Percentiles rank a stretch among this genome's conserved stretches.
Evolutionary conservation across 768 basidiomycete genomes (phyloP).

Genomic region (Termitomyces titanicus): DNA sequence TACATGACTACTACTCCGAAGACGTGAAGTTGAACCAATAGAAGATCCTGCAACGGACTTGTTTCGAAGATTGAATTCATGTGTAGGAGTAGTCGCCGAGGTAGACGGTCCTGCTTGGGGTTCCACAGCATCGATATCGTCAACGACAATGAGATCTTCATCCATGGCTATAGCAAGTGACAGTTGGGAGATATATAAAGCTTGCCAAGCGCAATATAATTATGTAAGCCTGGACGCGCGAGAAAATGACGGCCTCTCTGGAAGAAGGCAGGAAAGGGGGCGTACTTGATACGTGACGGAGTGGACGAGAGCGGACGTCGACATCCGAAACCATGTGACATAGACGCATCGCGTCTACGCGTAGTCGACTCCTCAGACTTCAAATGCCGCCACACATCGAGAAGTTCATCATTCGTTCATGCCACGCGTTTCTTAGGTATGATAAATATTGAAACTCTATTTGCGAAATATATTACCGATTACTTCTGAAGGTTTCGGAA

Average conservation of each 20-base stretch:
- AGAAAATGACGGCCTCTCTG: no score
- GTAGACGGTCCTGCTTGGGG: slow-evolving; percentile 33
- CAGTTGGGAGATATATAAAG: not conserved
- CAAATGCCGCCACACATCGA: no score
- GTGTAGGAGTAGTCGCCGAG: slow-evolving; percentile 9
- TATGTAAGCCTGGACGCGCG: not conserved
- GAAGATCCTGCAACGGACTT: slow-evolving; percentile 20
- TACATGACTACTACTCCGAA: slow-evolving; percentile 31
- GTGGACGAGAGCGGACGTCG: no score
- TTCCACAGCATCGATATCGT: slow-evolving; percentile 45
- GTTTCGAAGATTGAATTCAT: slow-evolving; percentile 17
- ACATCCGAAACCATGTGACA: no score
- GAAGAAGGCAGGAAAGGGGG: no score
- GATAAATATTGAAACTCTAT: no score
- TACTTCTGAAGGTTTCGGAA: slow-evolving; percentile 1
- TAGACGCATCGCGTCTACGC: no score
- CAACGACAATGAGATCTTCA: slow-evolving; percentile 61
- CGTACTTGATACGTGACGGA: no score
- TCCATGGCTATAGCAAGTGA: slow-evolving; percentile 32
- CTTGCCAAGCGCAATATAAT: not conserved
- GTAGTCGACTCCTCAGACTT: no score
- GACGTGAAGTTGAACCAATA: slow-evolving; percentile 25
- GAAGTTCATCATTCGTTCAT: no score
- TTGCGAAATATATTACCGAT: not conserved
- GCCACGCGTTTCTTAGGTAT: no score